Percentiles rank a stretch among this genome's conserved stretches.
These are phyloP conservation scores for Diphasiastrum complanatum DNA, from an alignment of 83 land plant species.

Conservation along the genomic window DNA sequence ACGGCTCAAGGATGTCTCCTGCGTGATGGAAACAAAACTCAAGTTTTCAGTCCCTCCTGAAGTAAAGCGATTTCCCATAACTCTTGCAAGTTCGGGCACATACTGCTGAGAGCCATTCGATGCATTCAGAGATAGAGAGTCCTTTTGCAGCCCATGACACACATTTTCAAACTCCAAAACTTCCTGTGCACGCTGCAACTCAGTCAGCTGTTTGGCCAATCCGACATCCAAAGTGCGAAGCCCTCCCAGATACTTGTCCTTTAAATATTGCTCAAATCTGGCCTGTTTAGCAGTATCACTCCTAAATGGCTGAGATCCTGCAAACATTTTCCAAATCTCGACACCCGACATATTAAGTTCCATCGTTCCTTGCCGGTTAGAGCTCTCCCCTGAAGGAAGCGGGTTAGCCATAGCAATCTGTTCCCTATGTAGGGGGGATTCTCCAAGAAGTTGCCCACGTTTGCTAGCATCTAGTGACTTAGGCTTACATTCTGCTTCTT, in stretches of 20 bases:
- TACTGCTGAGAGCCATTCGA: background rate
- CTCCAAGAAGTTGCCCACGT: too few species aligned
- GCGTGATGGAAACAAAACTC: background rate
- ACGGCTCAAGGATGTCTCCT: background rate
- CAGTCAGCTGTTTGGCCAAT: conserved; percentile 53
- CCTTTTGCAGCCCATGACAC: conserved; percentile 17
- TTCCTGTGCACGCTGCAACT: conserved; percentile 80
- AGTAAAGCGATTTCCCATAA: conserved; percentile 38
- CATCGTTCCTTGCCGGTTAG: background rate
- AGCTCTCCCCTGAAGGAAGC: conserved; percentile 20
- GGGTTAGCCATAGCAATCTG: conserved; percentile 34
- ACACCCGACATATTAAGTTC: background rate
- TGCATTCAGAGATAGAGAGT: background rate
- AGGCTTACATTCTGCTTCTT: background rate
- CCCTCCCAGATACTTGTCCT: conserved; percentile 85
- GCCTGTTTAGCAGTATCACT: conserved; percentile 82
- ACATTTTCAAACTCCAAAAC: conserved; percentile 88
- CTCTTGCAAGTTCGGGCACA: conserved; percentile 20
- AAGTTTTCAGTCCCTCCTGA: conserved; percentile 20
- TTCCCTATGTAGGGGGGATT: conserved; percentile 26
- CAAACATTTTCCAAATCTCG: conserved; percentile 29
- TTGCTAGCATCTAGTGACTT: conserved; percentile 2
- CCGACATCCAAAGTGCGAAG: conserved; percentile 43
- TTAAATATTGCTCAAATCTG: conserved; percentile 85
- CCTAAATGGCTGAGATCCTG: conserved; percentile 47